Percentiles rank a stretch among this genome's conserved stretches.
Evolutionary conservation across 2,329 filamentous ascomycete species (phyloP).

Genomic region (Daldinia eschscholtzii): DNA sequence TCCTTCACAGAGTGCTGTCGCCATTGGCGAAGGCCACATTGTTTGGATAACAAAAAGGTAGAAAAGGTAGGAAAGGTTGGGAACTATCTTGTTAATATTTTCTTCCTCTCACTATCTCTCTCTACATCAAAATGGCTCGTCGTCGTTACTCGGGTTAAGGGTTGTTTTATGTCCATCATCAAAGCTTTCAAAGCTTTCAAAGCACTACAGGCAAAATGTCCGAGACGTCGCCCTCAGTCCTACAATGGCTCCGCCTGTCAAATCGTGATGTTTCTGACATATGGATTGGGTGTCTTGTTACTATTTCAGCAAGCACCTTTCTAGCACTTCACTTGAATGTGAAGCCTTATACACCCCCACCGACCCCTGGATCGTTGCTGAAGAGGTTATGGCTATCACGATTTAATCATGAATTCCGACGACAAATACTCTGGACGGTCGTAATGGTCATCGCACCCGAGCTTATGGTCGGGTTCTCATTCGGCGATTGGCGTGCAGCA

Average conservation of each 20-base stretch:
- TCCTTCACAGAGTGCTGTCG: not conserved
- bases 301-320: conserved; percentile 3
- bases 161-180: not conserved
- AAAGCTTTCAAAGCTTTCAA: not conserved
- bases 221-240: not conserved
- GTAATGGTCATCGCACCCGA: conserved; percentile 9
- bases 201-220: not conserved
- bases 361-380: not conserved
- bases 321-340: conserved; percentile 9
- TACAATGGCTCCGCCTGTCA: conserved; percentile 11
- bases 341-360: not conserved
- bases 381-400: conserved; percentile 1
- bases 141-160: not conserved
- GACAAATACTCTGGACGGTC: conserved; percentile 1
- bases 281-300: conserved; percentile 7
- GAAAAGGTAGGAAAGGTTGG: not conserved
- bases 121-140: not conserved
- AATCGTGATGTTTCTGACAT: conserved; percentile 10
- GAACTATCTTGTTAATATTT: not conserved
- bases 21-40: not conserved
- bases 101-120: not conserved
- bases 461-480: conserved; percentile 5
- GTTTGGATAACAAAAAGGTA: not conserved
- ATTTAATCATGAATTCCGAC: conserved; percentile 2
- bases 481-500: conserved; percentile 8